Percentiles rank a stretch among this genome's conserved stretches.
phyloP scores from a whole-genome alignment of 2,329 filamentous ascomycete genomes.

The Parafenestella ontariensis region DNA sequence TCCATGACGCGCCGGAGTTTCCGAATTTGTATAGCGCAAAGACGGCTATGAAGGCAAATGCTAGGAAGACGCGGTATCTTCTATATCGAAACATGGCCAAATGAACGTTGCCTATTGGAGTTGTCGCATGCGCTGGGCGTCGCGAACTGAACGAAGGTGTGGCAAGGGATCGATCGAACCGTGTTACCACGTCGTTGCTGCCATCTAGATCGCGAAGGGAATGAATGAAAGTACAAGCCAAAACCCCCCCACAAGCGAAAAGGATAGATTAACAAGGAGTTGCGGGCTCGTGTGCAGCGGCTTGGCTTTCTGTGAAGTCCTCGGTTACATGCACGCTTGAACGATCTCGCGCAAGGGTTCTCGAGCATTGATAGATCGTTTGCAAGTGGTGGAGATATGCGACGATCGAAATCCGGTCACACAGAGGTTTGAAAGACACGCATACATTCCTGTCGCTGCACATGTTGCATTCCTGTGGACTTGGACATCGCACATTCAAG shows the following conservation, averaged over 20 bases:
- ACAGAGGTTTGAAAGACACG: neutral
- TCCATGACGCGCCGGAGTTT: conserved; percentile 52
- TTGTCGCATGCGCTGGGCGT: conserved; percentile 17
- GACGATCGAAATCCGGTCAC: neutral
- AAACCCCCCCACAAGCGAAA: conserved; percentile 1
- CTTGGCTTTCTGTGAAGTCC: conserved; percentile 28
- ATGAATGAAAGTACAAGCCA: conserved; percentile 4
- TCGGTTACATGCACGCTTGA: conserved; percentile 23
- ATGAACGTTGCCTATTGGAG: conserved; percentile 7
- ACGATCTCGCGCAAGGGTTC: conserved; percentile 9
- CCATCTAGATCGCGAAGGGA: conserved; percentile 22
- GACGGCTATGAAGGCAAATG: conserved; percentile 63
- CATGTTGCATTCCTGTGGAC: conserved; percentile 2
- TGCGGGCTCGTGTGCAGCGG: conserved; percentile 22
- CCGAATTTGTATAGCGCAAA: conserved; percentile 63
- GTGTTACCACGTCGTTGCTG: conserved; percentile 18
- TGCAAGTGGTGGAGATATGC: neutral
- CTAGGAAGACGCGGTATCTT: conserved; percentile 67
- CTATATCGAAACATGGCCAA: conserved; percentile 63
- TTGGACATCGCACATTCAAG: neutral
- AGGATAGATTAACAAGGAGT: conserved; percentile 13
- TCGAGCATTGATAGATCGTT: neutral
- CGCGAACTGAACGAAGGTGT: conserved; percentile 2
- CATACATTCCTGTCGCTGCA: conserved; percentile 3
- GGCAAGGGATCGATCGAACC: conserved; percentile 1